Evolutionary conservation across 1,284 basidiomycete genomes (phyloP), one percentile per base, ranked within the genome.

Genomic region (Vanrija sp.): DNA sequence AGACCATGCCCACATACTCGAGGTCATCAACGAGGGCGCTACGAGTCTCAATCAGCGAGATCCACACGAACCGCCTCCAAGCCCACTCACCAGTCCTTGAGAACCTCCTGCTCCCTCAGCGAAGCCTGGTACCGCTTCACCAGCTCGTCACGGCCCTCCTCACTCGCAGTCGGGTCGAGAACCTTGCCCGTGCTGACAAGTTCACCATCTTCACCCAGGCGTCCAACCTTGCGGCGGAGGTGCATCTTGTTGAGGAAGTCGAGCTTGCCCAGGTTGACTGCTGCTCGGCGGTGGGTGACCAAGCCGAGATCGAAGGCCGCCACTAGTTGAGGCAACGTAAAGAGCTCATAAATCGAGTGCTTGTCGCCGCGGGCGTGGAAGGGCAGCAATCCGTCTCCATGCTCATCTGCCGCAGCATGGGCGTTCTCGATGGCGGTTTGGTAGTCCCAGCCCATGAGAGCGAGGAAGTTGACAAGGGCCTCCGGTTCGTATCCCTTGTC

Each of bases 401-500:
- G 27, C 25, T 55, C 45, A 6, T 44, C 46, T 9, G 25, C 44
- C 3, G 4, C 67, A 52, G 7, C 15, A 23, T 12, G 3, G 35
- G 16, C n/a, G 24, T 23, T 31, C 27, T 43, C 45, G 42, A 20
- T 61, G 53, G 68, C 60, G 14, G 62, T 39, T 22, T 80, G 77
- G 10, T 81, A 81, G 41, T 90, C 92, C 88, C 93, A 98, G 0
- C 96, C 95, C 44, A 93, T 87, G 20, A 98, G 77, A 0, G 88
- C 92, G 3, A 98, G 81, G 85, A 94, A 98, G 69, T 98, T 98
- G 36, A 94, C 75, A 5, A 98, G 72, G 0, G 94, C 91, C 53
- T 84, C 83, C 0, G 93, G 88, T 71, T 98, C 95, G 83, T 91
- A 95, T 0, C 93, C 94, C 45, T 75, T 71, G n/a, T 72, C 61